Evolutionary conservation across 2,329 filamentous ascomycete genomes (phyloP).

Genomic region (Exophiala sp.): DNA sequence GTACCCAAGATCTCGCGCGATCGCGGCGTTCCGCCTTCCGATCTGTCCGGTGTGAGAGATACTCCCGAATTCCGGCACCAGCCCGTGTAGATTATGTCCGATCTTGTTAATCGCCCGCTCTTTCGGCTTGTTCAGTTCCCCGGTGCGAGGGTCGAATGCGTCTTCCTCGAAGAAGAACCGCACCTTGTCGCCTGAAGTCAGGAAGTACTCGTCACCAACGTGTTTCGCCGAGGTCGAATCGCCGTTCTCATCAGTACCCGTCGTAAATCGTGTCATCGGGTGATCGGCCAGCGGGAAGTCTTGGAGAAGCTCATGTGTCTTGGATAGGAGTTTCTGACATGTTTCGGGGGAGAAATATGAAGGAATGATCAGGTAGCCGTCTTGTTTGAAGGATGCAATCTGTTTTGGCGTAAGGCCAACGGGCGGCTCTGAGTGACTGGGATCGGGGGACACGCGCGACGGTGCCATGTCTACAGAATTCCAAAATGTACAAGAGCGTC

Average conservation of each 20-base stretch:
- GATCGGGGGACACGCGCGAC: slow-evolving; percentile 21
- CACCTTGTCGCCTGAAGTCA: slow-evolving; percentile 81
- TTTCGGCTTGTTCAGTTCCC: slow-evolving; percentile 70
- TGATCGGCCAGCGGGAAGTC: slow-evolving; percentile 74
- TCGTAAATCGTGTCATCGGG: slow-evolving; percentile 90
- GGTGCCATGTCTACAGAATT: slow-evolving; percentile 22
- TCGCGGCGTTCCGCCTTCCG: slow-evolving; percentile 48
- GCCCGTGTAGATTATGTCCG: slow-evolving; percentile 67
- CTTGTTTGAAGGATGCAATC: slow-evolving; percentile 50
- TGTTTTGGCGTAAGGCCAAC: slow-evolving; percentile 26
- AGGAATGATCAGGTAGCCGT: slow-evolving; percentile 87
- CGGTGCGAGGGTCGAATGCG: slow-evolving; percentile 61
- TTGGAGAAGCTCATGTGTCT: slow-evolving; percentile 68
- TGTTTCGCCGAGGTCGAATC: slow-evolving; percentile 51
- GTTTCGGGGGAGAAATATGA: slow-evolving; percentile 53
- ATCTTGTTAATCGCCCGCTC: slow-evolving; percentile 83
- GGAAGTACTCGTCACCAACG: slow-evolving; percentile 92
- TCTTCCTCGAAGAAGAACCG: slow-evolving; percentile 98
- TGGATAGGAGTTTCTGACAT: slow-evolving; percentile 57
- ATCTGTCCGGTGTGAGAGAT: slow-evolving; percentile 46
- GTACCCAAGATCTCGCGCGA: slow-evolving; percentile 69
- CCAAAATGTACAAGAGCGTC: too few relatives aligned
- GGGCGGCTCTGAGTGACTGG: slow-evolving; percentile 6
- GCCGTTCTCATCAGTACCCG: slow-evolving; percentile 58
- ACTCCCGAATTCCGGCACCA: slow-evolving; percentile 60